These are phyloP conservation scores for Cornus kousa DNA, from an alignment of 148 eudicot species.

Conservation along the genomic window DNA sequence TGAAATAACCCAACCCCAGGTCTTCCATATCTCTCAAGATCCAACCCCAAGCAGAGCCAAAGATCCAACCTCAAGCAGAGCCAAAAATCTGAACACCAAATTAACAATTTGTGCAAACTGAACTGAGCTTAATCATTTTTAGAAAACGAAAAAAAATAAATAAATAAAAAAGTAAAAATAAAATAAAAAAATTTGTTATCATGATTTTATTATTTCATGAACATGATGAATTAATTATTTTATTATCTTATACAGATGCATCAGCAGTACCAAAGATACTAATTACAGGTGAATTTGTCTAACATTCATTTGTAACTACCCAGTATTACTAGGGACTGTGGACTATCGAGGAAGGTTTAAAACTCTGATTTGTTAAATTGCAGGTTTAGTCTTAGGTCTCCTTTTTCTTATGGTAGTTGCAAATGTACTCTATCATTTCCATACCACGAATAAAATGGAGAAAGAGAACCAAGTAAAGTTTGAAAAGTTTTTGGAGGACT, in stretches of 20 bases:
- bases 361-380: not conserved
- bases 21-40: too few species aligned
- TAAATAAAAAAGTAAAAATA: too few species aligned
- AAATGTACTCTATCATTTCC: not conserved
- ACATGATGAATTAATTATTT: not conserved
- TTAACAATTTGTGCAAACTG: too few species aligned
- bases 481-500: slow-evolving; percentile 7
- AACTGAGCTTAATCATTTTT: too few species aligned
- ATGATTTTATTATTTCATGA: not conserved
- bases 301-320: not conserved
- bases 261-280: not conserved
- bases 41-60: too few species aligned
- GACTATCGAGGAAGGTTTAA: not conserved
- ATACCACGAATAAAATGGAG: not conserved
- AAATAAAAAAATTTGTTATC: not conserved
- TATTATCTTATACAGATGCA: slow-evolving; percentile 9
- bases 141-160: not conserved
- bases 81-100: too few species aligned
- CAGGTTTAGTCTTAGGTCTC: not conserved
- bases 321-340: not conserved
- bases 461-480: not conserved
- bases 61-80: too few species aligned
- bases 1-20: too few species aligned
- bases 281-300: not conserved
- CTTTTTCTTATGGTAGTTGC: not conserved